Conservation (phyloP, 371 early-diverging fungal genomes). For the Rhizomucor miehei region DNA sequence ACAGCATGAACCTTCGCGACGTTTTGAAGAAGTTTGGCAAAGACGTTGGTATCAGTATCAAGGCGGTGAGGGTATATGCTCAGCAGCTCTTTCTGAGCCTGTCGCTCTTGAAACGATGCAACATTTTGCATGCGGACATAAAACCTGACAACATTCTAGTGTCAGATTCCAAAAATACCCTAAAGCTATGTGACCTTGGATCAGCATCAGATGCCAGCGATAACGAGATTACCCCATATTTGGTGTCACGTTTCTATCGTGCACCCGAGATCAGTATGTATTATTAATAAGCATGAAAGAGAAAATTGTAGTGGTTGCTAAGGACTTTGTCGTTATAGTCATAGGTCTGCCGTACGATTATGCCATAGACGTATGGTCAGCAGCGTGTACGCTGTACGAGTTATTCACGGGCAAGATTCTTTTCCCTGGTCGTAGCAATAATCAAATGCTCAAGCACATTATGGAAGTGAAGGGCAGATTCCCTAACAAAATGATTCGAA, state of each 20-base stretch:
- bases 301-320: neutral
- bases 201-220: slow-evolving; percentile 86
- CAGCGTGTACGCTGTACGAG: slow-evolving; percentile 98
- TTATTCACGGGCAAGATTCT: slow-evolving; percentile 92
- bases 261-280: slow-evolving; percentile 97
- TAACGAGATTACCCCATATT: slow-evolving; percentile 91
- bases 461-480: slow-evolving; percentile 93
- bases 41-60: slow-evolving; percentile 87
- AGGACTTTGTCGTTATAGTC: slow-evolving; percentile 39
- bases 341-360: slow-evolving; percentile 87
- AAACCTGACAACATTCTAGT: slow-evolving; percentile 98
- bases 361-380: slow-evolving; percentile 96
- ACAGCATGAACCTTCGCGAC: slow-evolving; percentile 88
- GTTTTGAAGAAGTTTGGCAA: slow-evolving; percentile 93
- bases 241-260: slow-evolving; percentile 97
- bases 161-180: slow-evolving; percentile 70
- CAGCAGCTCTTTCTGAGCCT: slow-evolving; percentile 90
- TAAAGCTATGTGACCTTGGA: slow-evolving; percentile 95
- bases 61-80: slow-evolving; percentile 89
- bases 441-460: slow-evolving; percentile 93
- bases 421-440: slow-evolving; percentile 92
- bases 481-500: slow-evolving; percentile 76
- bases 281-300: neutral
- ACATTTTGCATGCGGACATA: slow-evolving; percentile 95
- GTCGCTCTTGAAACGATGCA: slow-evolving; percentile 77